Evolutionary conservation across 2,329 filamentous ascomycete species (phyloP).

Genomic region (Aspergillus neoniger): DNA sequence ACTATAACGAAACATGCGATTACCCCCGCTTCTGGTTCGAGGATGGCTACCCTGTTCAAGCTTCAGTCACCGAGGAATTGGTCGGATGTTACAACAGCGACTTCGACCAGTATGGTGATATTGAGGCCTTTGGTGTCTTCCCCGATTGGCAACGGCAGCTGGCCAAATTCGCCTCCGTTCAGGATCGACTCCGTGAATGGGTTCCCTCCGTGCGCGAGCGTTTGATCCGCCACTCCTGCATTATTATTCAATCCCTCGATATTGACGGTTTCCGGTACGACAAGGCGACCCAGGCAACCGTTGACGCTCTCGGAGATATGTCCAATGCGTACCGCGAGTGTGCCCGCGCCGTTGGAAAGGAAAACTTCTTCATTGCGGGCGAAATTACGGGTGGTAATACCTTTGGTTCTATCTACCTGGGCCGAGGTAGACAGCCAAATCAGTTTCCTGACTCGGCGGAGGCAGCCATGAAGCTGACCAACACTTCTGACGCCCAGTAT

Average conservation of each 20-base stretch:
- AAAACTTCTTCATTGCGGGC: conserved; percentile 64
- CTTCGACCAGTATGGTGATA: conserved; percentile 65
- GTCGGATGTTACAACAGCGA: conserved; percentile 62
- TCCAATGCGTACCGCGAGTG: conserved; percentile 59
- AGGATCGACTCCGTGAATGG: conserved; percentile 68
- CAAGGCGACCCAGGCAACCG: conserved; percentile 64
- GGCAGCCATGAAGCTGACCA: conserved; percentile 52
- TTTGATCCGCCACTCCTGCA: conserved; percentile 62
- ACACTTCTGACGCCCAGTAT: conserved; percentile 41
- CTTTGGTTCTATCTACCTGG: conserved; percentile 62
- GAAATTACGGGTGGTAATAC: conserved; percentile 64
- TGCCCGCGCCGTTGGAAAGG: conserved; percentile 56
- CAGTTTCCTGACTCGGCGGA: conserved; percentile 50
- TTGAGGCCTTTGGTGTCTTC: conserved; percentile 63
- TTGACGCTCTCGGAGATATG: conserved; percentile 61
- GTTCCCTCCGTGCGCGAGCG: conserved; percentile 57
- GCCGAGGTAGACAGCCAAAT: conserved; percentile 59
- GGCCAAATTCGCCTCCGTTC: conserved; percentile 65
- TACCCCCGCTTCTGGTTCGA: conserved; percentile 66
- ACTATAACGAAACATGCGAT: conserved; percentile 54
- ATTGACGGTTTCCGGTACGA: conserved; percentile 67
- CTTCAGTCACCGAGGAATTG: conserved; percentile 49
- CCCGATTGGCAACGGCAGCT: conserved; percentile 64
- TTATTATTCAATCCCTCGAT: conserved; percentile 61
- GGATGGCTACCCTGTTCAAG: conserved; percentile 52